Percentiles rank a stretch among this genome's conserved stretches.
Conservation (phyloP, 805 yeast genomes). For the Peterozyma xylosa region DNA sequence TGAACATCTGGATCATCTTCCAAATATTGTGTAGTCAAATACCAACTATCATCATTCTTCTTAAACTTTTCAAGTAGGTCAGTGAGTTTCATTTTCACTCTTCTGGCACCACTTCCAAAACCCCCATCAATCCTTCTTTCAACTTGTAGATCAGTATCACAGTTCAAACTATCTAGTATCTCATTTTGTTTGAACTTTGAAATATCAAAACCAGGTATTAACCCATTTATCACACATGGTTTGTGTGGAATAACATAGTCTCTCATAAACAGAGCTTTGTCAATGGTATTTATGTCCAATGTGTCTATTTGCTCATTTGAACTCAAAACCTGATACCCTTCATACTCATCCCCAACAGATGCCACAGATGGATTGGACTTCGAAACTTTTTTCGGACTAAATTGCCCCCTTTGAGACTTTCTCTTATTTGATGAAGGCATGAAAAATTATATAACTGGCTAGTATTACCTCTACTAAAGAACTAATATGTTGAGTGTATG, state of each 20-base stretch:
- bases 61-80: slow-evolving; percentile 37
- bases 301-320: slow-evolving; percentile 8
- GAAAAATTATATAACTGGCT: too few relatives aligned
- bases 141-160: slow-evolving; percentile 33
- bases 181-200: slow-evolving; percentile 24
- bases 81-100: slow-evolving; percentile 41
- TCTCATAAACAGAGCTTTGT: slow-evolving; percentile 24
- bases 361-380: too few relatives aligned
- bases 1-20: slow-evolving; percentile 32
- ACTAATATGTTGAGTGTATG: too few relatives aligned
- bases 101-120: slow-evolving; percentile 56
- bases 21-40: slow-evolving; percentile 64
- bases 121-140: slow-evolving; percentile 56
- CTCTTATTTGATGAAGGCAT: too few relatives aligned
- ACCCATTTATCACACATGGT: slow-evolving; percentile 44
- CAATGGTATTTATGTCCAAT: slow-evolving; percentile 14
- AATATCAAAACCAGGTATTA: slow-evolving; percentile 25
- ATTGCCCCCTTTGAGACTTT: too few relatives aligned
- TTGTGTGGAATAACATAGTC: slow-evolving; percentile 31
- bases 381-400: too few relatives aligned
- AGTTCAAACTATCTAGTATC: slow-evolving; percentile 27
- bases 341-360: slow-evolving; percentile 1
- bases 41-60: slow-evolving; percentile 37
- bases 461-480: too few relatives aligned
- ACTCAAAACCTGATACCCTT: slow-evolving; percentile 1